phyloP scores from a whole-genome alignment of 139 green algal species.

The Tetratostichococcus sp. region DNA sequence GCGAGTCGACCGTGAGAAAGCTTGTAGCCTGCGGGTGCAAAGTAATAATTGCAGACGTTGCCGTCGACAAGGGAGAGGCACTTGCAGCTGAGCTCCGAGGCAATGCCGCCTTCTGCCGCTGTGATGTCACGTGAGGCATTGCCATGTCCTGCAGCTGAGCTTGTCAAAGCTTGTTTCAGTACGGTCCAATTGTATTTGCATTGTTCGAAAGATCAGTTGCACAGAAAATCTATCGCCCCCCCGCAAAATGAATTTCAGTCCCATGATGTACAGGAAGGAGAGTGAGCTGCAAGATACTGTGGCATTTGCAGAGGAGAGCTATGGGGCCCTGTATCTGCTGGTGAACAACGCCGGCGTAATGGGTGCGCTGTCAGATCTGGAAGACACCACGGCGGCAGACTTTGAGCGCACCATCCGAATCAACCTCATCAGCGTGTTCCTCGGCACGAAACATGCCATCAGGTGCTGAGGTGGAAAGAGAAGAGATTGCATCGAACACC shows the following conservation, averaged over 20 bases:
- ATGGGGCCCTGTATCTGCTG: not conserved
- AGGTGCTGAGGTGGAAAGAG: not conserved
- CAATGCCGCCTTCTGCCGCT: not conserved
- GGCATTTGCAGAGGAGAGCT: not conserved
- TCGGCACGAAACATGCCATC: not conserved
- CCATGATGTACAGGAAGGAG: not conserved
- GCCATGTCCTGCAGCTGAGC: not conserved
- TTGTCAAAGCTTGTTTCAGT: no score
- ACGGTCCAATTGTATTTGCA: no score
- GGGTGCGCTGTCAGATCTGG: not conserved
- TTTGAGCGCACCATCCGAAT: not conserved
- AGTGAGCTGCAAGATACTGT: not conserved
- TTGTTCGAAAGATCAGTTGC: no score
- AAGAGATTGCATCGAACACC: no score
- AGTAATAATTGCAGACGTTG: not conserved
- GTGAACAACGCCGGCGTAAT: slow-evolving; percentile 2
- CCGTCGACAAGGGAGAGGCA: not conserved
- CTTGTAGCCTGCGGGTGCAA: not conserved
- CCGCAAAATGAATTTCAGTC: no score
- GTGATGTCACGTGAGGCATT: not conserved
- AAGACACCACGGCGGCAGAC: not conserved
- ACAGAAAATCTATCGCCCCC: no score
- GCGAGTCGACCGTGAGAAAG: not conserved
- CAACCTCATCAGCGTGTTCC: not conserved
- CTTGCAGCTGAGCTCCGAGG: not conserved